Evolutionary conservation across 2,329 filamentous ascomycete genomes (phyloP), one percentile per base, ranked within the genome.

Genomic region (Ceratocystis lukuohia): DNA sequence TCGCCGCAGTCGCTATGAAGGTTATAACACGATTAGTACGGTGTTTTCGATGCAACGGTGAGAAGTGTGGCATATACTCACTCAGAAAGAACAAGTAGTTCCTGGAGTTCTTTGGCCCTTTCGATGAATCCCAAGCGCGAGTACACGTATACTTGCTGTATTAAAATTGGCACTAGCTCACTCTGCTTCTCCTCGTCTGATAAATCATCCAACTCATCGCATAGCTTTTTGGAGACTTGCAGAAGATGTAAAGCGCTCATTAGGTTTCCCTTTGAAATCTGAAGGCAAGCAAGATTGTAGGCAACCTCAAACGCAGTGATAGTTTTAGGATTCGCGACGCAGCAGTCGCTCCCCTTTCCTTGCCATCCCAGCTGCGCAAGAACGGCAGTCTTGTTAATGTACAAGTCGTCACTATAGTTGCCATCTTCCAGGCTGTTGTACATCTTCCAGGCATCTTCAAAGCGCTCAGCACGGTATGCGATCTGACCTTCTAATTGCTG

Each of bases 281-380:
- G 84, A 22, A 81, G 81, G 73, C 89, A 93, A 7, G 88, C 89
- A 28, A 84, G 82, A 74, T 95, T 95, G 76, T 89, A 95, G 10
- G 88, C 86, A 30, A 88, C 86, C 77, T 94, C 90, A 71, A 94
- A 94, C 1, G 86, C 83, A 69, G 91, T 88, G 50, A 68, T 67
- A 5, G 41, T 33, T 15, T 65, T 56, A 6, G 44, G 17, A 12
- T 61, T 44, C 5, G 50, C 62, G n/a, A 50, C 33, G 37, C 64
- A 65, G 37, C 67, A 63, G 25, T 65, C 59, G n/a, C 66, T 75
- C 20, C 80, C 80, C 62, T 78, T 77, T 3, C 84, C 84, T 62
- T 82, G 77, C 88, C 88, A 93, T 69, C 86, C 81, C 12, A 89
- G 76, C 75, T 94, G 89, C 17, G 89, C 87, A 71, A 86, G 81